Percentiles rank a stretch among this genome's conserved stretches.
Evolutionary conservation across 768 basidiomycete species (phyloP).

Genomic region (Suillus subluteus): DNA sequence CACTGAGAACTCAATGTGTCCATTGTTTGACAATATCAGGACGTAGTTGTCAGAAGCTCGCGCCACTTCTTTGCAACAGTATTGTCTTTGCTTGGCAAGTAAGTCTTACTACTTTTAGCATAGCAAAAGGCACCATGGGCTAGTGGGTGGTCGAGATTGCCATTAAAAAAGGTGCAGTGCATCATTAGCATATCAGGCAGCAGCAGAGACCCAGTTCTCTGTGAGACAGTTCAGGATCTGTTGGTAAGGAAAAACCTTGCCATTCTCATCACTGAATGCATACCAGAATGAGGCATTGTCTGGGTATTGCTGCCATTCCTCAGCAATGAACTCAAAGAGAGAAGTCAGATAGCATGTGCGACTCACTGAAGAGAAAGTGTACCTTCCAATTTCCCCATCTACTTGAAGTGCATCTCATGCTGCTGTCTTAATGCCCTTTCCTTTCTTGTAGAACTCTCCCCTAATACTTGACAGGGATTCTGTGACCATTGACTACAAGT

Average conservation of each 20-base stretch:
- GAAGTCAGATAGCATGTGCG: background rate
- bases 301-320: conserved; percentile 12
- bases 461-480: conserved; percentile 21
- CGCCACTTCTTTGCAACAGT: too few relatives aligned
- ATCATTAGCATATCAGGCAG: conserved; percentile 10
- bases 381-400: conserved; percentile 21
- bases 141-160: too few relatives aligned
- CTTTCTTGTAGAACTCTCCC: conserved; percentile 20
- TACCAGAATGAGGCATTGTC: conserved; percentile 18
- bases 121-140: too few relatives aligned
- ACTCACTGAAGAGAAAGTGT: background rate
- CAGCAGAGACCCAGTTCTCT: background rate
- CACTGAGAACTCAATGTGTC: too few relatives aligned
- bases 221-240: conserved; percentile 13
- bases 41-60: too few relatives aligned
- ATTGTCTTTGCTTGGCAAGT: too few relatives aligned
- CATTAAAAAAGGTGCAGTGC: background rate
- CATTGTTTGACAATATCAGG: too few relatives aligned
- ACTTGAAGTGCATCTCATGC: conserved; percentile 18
- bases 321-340: conserved; percentile 18
- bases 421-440: conserved; percentile 1
- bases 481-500: conserved; percentile 15
- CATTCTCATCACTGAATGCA: conserved; percentile 14
- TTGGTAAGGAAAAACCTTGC: conserved; percentile 13
- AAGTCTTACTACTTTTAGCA: too few relatives aligned